Conservation (phyloP, 371 early-diverging fungal genomes). For the Apophysomyces elegans region DNA sequence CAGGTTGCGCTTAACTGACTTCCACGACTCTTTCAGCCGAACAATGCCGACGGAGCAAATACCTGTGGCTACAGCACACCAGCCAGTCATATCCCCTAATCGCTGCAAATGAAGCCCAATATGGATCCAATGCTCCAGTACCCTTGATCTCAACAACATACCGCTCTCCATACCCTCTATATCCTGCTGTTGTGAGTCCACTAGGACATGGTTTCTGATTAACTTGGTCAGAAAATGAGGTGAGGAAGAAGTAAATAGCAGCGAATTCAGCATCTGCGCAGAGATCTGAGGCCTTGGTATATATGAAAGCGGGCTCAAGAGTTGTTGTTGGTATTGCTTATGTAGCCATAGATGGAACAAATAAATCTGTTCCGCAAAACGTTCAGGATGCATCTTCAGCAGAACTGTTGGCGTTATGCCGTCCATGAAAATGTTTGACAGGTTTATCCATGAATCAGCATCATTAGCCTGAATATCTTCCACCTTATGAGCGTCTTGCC, state of each 20-base stretch:
- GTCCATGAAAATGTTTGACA: slow-evolving; percentile 54
- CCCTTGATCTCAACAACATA: slow-evolving; percentile 47
- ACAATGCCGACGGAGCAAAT: slow-evolving; percentile 75
- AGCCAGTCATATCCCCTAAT: slow-evolving; percentile 74
- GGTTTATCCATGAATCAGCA: slow-evolving; percentile 33
- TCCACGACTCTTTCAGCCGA: slow-evolving; percentile 80
- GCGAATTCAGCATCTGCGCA: slow-evolving; percentile 44
- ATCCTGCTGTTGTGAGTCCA: slow-evolving; percentile 63
- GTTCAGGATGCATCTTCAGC: slow-evolving; percentile 60
- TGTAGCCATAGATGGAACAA: slow-evolving; percentile 62
- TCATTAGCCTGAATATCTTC: not conserved
- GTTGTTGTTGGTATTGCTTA: slow-evolving; percentile 28
- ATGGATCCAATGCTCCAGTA: slow-evolving; percentile 78
- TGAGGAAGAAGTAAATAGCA: slow-evolving; percentile 56
- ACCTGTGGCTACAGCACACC: slow-evolving; percentile 76
- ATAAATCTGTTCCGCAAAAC: slow-evolving; percentile 76
- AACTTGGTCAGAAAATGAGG: slow-evolving; percentile 79
- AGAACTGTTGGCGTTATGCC: slow-evolving; percentile 71
- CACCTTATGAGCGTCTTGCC: not conserved
- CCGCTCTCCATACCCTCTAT: slow-evolving; percentile 17
- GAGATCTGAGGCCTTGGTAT: slow-evolving; percentile 44
- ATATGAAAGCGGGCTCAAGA: slow-evolving; percentile 41
- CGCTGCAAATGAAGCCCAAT: slow-evolving; percentile 60
- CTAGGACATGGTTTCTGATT: slow-evolving; percentile 71
- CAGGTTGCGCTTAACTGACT: slow-evolving; percentile 57